Percentiles rank a stretch among this genome's conserved stretches.
These are phyloP conservation scores for Penicillium sp. DNA, from an alignment of 2,329 filamentous ascomycete species.

Conservation along the genomic window DNA sequence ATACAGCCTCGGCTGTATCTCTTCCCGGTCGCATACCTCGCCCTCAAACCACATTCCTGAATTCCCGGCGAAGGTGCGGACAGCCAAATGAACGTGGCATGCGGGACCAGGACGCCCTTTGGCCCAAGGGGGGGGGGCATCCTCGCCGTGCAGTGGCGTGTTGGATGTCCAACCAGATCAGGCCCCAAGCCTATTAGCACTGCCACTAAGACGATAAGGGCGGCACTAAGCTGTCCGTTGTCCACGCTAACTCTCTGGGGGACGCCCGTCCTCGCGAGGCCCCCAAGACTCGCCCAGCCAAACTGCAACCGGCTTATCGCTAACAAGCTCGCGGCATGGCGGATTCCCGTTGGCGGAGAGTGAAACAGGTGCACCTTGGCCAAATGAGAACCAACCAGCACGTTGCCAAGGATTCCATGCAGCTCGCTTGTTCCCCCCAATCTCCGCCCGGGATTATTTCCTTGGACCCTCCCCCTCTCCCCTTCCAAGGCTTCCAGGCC, in stretches of 20 bases:
- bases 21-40: neutral
- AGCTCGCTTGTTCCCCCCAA: neutral
- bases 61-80: slow-evolving; percentile 11
- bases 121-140: neutral
- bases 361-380: neutral
- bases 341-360: slow-evolving; percentile 5
- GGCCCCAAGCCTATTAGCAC: neutral
- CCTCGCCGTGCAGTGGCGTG: neutral
- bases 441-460: neutral
- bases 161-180: neutral
- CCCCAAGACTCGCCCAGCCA: slow-evolving; percentile 13
- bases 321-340: slow-evolving; percentile 20
- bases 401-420: slow-evolving; percentile 9
- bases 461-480: neutral
- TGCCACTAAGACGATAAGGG: slow-evolving; percentile 9
- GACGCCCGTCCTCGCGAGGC: neutral
- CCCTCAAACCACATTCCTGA: neutral
- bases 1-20: neutral
- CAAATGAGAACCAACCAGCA: neutral
- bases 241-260: neutral
- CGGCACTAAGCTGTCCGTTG: slow-evolving; percentile 1
- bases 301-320: slow-evolving; percentile 22
- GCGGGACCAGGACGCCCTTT: slow-evolving; percentile 1
- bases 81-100: slow-evolving; percentile 10
- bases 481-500: neutral